These are phyloP conservation scores for Fraxinus cuspidata DNA, from an alignment of 257 asterid species.

Conservation along the genomic window DNA sequence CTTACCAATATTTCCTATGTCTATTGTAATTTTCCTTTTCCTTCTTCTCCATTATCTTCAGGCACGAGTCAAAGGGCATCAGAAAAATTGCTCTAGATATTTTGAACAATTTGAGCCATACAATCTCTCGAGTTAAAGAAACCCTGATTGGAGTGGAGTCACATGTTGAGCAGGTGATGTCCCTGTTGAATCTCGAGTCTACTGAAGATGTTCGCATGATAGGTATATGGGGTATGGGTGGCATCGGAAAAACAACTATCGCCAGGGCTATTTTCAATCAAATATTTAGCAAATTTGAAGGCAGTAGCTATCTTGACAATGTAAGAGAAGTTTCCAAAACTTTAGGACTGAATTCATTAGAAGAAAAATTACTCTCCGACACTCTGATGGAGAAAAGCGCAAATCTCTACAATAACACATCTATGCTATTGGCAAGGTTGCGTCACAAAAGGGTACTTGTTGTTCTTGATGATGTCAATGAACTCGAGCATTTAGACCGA, in stretches of 20 bases:
- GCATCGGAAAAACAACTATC: slow-evolving; percentile 23
- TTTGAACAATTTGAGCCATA: slow-evolving; percentile 13
- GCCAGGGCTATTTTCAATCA: slow-evolving; percentile 20
- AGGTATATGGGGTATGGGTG: slow-evolving; percentile 26
- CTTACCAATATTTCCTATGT: too few relatives aligned
- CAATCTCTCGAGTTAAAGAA: background rate
- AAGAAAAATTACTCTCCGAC: slow-evolving; percentile 29
- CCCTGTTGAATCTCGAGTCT: slow-evolving; percentile 20
- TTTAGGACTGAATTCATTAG: slow-evolving; percentile 13
- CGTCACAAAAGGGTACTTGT: slow-evolving; percentile 22
- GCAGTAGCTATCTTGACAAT: slow-evolving; percentile 22
- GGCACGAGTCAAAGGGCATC: slow-evolving; percentile 25
- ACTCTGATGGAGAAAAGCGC: slow-evolving; percentile 3
- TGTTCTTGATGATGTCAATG: slow-evolving; percentile 32
- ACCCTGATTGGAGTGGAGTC: slow-evolving; percentile 21
- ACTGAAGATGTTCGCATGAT: slow-evolving; percentile 16
- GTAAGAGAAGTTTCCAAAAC: slow-evolving; percentile 22
- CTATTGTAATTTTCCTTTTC: too few relatives aligned
- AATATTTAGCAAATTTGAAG: slow-evolving; percentile 8
- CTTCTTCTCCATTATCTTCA: background rate
- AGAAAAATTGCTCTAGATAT: slow-evolving; percentile 1
- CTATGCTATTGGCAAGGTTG: background rate
- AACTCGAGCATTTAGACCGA: slow-evolving; percentile 14
- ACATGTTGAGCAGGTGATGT: background rate
- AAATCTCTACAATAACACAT: slow-evolving; percentile 6